Evolutionary conservation across 768 basidiomycete genomes (phyloP), one percentile per base, ranked within the genome.

Genomic region (Tulasnella sp.): DNA sequence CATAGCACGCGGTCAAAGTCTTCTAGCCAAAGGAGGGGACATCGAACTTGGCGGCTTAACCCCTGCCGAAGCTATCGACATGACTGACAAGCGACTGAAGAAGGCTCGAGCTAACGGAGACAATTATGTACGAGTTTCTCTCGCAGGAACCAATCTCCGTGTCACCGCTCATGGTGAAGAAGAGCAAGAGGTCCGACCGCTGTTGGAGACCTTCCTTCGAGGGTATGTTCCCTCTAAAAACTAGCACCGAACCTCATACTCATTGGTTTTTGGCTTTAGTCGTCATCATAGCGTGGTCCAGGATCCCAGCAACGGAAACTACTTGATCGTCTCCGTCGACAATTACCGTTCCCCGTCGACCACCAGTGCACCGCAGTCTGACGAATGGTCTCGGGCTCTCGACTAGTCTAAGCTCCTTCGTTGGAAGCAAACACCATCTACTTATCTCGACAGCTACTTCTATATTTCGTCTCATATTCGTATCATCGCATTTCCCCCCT

Each of bases 351-450:
- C 59, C 29, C 37, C 39, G 19, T 72, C 69, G 19, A 36, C 71
- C 14, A 66, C 34, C 16, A 62, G 71, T 22, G 71, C 71, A 0
- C 71, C 71, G 16, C 59, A 63, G 26, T 72, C 71, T 16, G 71
- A 72, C 34, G 71, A 72, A 40, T 72, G 71, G 71, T 72, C 71
- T 14, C 37, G 71, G 32, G 71, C 71, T 19, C 41, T 72, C 17
- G 71, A 72, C 36, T 72, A 59, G 52, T 59, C 12, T 32, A 3
- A 29, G 11, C 26, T 16, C 9, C n/a, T 59, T 29, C 32, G 52
- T 32, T 14, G 22, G 32, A 22, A 12, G 26, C 52, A 22, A 22
- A 11, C 52, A 59, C 26, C 52, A 22, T 19, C 22, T 59, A 59
- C 52, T 59, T 59, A 59, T 59, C 52, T 29, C 32, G 52, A 26